phyloP scores from a whole-genome alignment of 768 basidiomycete species.

The Rhizopogon roseolus region DNA sequence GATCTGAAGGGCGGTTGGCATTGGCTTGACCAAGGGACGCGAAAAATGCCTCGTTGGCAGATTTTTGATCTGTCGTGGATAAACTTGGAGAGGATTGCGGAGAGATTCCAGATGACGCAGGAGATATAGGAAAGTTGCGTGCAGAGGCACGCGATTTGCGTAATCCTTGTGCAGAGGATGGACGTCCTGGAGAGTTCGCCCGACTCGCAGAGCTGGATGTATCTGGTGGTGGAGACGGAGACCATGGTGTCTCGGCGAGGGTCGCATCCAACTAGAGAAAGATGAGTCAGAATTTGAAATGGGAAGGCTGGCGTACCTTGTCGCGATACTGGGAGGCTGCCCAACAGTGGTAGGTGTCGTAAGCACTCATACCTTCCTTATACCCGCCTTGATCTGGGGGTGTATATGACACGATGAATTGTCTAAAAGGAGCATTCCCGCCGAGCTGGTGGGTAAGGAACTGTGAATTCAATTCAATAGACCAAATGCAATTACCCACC shows the following conservation, averaged over 20 bases:
- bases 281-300: slow-evolving; percentile 12
- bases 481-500: slow-evolving; percentile 39
- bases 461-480: background rate
- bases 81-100: slow-evolving; percentile 42
- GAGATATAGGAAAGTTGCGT: slow-evolving; percentile 45
- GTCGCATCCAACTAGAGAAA: slow-evolving; percentile 67
- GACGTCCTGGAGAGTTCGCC: slow-evolving; percentile 46
- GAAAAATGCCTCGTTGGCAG: slow-evolving; percentile 86
- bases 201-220: slow-evolving; percentile 30
- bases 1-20: slow-evolving; percentile 64
- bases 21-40: slow-evolving; percentile 81
- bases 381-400: slow-evolving; percentile 68
- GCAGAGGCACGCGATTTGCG: slow-evolving; percentile 80
- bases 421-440: slow-evolving; percentile 79
- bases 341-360: slow-evolving; percentile 90
- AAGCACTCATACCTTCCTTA: slow-evolving; percentile 51
- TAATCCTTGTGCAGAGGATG: slow-evolving; percentile 75
- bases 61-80: slow-evolving; percentile 50
- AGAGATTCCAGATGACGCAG: slow-evolving; percentile 38
- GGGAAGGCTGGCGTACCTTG: slow-evolving; percentile 49
- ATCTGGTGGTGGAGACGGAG: slow-evolving; percentile 61
- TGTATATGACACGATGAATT: slow-evolving; percentile 70
- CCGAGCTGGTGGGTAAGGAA: slow-evolving; percentile 53
- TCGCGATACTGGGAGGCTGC: slow-evolving; percentile 92
- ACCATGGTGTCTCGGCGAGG: slow-evolving; percentile 74